Conservation (phyloP, 2,329 filamentous ascomycete species). For the Exophiala lecanii-corni region DNA sequence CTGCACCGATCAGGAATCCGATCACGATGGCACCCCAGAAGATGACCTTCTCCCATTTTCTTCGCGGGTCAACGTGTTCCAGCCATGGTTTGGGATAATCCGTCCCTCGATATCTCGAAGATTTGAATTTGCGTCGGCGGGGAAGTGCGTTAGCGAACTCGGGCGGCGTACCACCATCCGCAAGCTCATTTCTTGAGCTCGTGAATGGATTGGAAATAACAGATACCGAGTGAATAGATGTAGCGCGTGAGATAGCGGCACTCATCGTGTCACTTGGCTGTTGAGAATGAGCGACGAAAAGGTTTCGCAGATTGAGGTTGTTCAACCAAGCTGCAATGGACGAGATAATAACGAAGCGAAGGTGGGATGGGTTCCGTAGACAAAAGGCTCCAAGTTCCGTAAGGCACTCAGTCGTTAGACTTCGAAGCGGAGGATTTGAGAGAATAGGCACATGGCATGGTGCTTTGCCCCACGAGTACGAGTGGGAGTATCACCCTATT, state of each 20-base stretch:
- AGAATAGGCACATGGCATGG: no score
- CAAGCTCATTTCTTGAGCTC: constrained; percentile 3
- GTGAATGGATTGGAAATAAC: constrained; percentile 7
- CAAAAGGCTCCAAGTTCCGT: no score
- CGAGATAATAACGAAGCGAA: no score
- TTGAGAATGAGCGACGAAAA: background rate
- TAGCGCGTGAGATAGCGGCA: constrained; percentile 2
- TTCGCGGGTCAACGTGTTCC: constrained; percentile 64
- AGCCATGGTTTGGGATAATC: constrained; percentile 65
- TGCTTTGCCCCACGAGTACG: no score
- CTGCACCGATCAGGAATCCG: constrained; percentile 62
- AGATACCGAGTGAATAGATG: constrained; percentile 1
- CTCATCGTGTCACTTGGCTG: constrained; percentile 2
- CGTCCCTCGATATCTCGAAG: constrained; percentile 4
- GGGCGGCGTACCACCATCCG: background rate
- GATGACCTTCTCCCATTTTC: constrained; percentile 82
- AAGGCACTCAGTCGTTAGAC: no score
- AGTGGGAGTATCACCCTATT: no score
- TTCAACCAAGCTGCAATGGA: no score
- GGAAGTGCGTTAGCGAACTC: background rate
- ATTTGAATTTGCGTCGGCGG: constrained; percentile 7
- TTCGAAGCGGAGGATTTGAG: no score
- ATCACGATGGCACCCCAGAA: constrained; percentile 66
- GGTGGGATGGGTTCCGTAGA: no score
- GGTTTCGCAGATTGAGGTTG: no score